These are phyloP conservation scores for Amaranthus cruentus DNA, from an alignment of 148 eudicot genomes.

Conservation along the genomic window DNA sequence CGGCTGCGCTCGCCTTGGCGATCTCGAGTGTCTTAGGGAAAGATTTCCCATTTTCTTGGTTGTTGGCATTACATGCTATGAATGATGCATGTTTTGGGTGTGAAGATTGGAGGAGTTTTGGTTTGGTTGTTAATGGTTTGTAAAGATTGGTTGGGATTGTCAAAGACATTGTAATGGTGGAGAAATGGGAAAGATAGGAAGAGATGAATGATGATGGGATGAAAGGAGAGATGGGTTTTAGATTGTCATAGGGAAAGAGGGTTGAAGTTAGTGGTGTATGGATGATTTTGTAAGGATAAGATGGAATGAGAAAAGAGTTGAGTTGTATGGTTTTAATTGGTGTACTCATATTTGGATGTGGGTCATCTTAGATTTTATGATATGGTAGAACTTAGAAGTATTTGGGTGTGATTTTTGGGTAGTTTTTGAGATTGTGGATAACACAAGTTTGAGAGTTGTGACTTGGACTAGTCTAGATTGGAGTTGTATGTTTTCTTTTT, in stretches of 20 bases:
- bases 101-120: conserved; percentile 14
- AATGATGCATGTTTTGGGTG: conserved; percentile 17
- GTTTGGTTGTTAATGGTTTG: conserved; percentile 28
- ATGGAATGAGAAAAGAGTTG: conserved; percentile 28
- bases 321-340: conserved; percentile 47
- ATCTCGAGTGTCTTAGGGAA: conserved; percentile 10
- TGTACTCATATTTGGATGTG: neutral
- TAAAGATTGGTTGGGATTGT: conserved; percentile 66
- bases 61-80: neutral
- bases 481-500: too few relatives aligned
- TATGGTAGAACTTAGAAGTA: too few relatives aligned
- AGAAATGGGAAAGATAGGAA: neutral
- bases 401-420: too few relatives aligned
- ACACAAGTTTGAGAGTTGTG: too few relatives aligned
- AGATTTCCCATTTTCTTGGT: neutral
- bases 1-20: conserved; percentile 61
- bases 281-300: conserved; percentile 24
- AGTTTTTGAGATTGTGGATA: too few relatives aligned
- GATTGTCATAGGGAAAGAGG: neutral
- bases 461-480: too few relatives aligned
- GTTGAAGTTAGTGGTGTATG: conserved; percentile 3
- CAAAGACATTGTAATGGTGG: conserved; percentile 48
- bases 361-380: conserved; percentile 11
- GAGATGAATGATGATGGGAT: neutral
- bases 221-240: neutral